These are phyloP conservation scores for Caloboletus firmus DNA, from an alignment of 1,284 basidiomycete species.

Conservation along the genomic window DNA sequence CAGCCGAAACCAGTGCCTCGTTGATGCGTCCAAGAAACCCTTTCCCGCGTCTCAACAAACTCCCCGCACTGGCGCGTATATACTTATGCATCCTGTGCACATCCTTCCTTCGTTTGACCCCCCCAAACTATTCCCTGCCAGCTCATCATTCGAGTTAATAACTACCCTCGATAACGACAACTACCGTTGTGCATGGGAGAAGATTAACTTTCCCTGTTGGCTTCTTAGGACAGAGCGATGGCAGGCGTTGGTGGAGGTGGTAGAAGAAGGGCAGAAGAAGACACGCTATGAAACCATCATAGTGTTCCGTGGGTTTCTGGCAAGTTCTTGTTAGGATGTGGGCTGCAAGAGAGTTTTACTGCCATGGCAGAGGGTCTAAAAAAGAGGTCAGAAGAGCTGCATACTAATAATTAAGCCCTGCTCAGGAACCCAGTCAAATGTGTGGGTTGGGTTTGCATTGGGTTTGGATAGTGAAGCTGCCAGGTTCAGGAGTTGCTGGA, in stretches of 20 bases:
- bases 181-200: slow-evolving; percentile 59
- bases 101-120: slow-evolving; percentile 56
- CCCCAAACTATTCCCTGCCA: slow-evolving; percentile 34
- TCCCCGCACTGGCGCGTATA: slow-evolving; percentile 45
- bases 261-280: slow-evolving; percentile 41
- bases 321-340: slow-evolving; percentile 46
- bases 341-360: slow-evolving; percentile 47
- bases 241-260: slow-evolving; percentile 57
- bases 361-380: slow-evolving; percentile 64
- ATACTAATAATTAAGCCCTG: too few species aligned
- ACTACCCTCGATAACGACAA: slow-evolving; percentile 51
- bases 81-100: slow-evolving; percentile 53
- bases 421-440: too few species aligned
- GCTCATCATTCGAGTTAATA: slow-evolving; percentile 43
- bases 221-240: slow-evolving; percentile 57
- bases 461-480: too few species aligned
- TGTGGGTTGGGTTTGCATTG: too few species aligned
- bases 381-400: slow-evolving; percentile 44
- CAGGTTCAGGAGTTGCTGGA: too few species aligned
- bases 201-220: slow-evolving; percentile 44
- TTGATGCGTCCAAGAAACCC: slow-evolving; percentile 43
- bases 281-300: slow-evolving; percentile 67
- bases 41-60: slow-evolving; percentile 43
- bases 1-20: slow-evolving; percentile 57
- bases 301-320: slow-evolving; percentile 56